These are phyloP conservation scores for Penicillium subrubescens DNA, from an alignment of 495 filamentous ascomycete genomes.

Conservation along the genomic window DNA sequence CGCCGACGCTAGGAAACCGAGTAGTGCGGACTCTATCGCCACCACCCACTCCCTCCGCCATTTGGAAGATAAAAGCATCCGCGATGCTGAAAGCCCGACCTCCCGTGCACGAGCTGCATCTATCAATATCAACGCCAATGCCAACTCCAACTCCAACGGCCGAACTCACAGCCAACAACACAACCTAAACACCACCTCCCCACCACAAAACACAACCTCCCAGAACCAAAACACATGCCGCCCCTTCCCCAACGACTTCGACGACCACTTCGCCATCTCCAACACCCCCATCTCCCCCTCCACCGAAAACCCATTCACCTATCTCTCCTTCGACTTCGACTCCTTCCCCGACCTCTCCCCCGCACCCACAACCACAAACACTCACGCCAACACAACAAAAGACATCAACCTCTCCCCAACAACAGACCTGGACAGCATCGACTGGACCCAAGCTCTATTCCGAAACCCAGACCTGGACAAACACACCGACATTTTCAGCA, in stretches of 20 bases:
- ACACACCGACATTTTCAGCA: background rate
- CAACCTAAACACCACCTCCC: conserved; percentile 4
- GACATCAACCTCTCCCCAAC: conserved; percentile 13
- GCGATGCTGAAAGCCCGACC: background rate
- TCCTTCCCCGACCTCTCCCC: conserved; percentile 23
- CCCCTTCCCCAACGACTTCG: conserved; percentile 33
- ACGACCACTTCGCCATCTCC: conserved; percentile 28
- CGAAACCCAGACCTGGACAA: conserved; percentile 18
- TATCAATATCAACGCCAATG: background rate
- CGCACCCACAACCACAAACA: background rate
- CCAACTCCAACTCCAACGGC: background rate
- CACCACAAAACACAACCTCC: conserved; percentile 2
- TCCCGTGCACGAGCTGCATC: conserved; percentile 3
- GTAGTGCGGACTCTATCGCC: conserved; percentile 14
- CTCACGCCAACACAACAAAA: background rate
- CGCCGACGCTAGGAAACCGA: conserved; percentile 20
- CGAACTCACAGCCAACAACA: background rate
- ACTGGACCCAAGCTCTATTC: conserved; percentile 43
- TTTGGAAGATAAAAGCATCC: background rate
- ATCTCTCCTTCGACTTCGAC: conserved; percentile 33
- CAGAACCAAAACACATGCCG: conserved; percentile 22
- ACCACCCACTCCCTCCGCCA: conserved; percentile 8
- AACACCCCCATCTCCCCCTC: background rate
- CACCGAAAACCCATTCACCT: conserved; percentile 26
- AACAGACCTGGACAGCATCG: conserved; percentile 26